Conservation (phyloP, 1,284 basidiomycete genomes). For the Cutaneotrichosporon sp. region DNA sequence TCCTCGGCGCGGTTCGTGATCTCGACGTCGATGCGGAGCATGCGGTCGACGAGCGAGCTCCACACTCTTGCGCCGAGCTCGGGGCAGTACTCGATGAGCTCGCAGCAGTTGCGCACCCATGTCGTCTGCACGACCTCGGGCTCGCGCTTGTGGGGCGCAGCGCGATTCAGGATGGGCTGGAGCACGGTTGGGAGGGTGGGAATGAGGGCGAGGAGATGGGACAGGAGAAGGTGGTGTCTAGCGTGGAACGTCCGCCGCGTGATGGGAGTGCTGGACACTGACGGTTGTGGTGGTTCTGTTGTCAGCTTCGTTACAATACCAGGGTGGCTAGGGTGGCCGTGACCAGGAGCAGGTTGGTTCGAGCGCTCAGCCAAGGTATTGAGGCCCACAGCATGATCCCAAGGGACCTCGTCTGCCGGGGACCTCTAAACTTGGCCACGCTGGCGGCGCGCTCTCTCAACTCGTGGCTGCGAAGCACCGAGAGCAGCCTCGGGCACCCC, state of each 20-base stretch:
- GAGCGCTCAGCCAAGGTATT: too few relatives aligned
- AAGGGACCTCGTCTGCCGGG: too few relatives aligned
- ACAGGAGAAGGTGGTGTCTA: conserved; percentile 80
- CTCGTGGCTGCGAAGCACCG: too few relatives aligned
- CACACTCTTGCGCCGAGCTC: conserved; percentile 84
- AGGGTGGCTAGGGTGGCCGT: too few relatives aligned
- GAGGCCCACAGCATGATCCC: too few relatives aligned
- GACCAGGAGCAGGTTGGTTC: too few relatives aligned
- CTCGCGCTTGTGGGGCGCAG: conserved; percentile 94
- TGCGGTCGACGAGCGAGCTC: conserved; percentile 81
- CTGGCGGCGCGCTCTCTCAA: too few relatives aligned
- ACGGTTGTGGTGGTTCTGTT: conserved; percentile 2
- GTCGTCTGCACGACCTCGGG: conserved; percentile 77
- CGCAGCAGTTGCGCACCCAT: conserved; percentile 88
- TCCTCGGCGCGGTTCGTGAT: conserved; percentile 96
- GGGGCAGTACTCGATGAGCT: conserved; percentile 83
- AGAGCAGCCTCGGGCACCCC: too few relatives aligned
- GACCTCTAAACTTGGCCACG: too few relatives aligned
- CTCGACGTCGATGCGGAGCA: conserved; percentile 95
- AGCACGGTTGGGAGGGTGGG: conserved; percentile 86
- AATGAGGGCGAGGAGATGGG: conserved; percentile 80
- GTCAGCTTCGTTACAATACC: conserved; percentile 3
- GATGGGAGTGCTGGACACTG: conserved; percentile 45
- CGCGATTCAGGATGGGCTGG: conserved; percentile 75
- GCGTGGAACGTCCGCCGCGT: conserved; percentile 84